Conservation (phyloP, 169 alveolate species). For the Eimeria necatrix region DNA sequence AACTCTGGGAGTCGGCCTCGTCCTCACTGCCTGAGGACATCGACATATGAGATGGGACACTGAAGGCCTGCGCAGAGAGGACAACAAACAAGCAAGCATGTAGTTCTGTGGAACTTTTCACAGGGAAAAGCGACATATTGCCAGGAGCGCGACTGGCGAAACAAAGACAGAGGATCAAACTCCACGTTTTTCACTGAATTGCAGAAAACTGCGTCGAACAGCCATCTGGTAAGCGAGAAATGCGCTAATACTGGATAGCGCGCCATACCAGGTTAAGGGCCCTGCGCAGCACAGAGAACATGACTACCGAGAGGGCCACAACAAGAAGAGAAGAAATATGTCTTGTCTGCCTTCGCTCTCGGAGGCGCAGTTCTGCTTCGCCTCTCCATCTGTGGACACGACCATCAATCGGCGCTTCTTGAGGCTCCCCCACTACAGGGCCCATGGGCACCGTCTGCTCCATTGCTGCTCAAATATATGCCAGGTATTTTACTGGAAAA, state of each 20-base stretch:
- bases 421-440: neutral
- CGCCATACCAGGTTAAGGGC: neutral
- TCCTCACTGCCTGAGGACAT: neutral
- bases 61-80: neutral
- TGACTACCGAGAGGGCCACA: neutral
- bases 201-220: too few species aligned
- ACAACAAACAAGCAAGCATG: too few species aligned
- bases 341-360: neutral
- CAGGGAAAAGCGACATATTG: too few species aligned
- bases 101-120: too few species aligned
- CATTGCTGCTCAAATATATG: neutral
- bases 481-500: neutral
- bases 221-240: too few species aligned
- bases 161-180: too few species aligned
- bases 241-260: too few species aligned
- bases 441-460: neutral
- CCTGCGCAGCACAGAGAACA: neutral
- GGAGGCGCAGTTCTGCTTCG: neutral
- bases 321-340: neutral
- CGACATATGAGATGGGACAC: neutral
- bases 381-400: neutral
- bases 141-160: too few species aligned
- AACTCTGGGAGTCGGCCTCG: neutral
- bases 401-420: neutral
- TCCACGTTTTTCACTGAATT: too few species aligned